Percentiles rank a stretch among this genome's conserved stretches.
Conservation (phyloP, 257 asterid species). For the Nicotiana sylvestris region DNA sequence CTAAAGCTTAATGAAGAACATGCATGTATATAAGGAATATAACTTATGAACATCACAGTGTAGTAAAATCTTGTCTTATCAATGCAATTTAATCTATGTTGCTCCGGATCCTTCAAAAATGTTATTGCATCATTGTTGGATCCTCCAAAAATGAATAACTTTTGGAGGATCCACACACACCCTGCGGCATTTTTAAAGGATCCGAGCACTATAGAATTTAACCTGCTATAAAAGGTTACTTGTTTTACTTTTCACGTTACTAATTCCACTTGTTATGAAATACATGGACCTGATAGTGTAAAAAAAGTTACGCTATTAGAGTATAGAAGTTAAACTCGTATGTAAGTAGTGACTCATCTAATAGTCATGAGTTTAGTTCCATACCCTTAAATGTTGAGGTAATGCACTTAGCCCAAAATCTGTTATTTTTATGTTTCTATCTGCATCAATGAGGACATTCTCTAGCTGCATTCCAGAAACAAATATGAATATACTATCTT, state of each 20-base stretch:
- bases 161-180: no score
- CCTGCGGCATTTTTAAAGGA: no score
- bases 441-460: constrained; percentile 73
- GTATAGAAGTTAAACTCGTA: no score
- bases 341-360: background rate
- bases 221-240: background rate
- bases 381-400: constrained; percentile 93
- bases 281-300: no score
- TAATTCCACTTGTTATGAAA: background rate
- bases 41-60: background rate
- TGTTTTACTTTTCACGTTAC: no score
- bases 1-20: constrained; percentile 3
- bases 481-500: background rate
- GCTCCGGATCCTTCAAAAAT: no score
- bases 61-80: no score
- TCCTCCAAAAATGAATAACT: no score
- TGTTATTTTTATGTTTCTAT: constrained; percentile 62
- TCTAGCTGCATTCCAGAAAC: constrained; percentile 62
- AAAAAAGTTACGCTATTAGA: no score
- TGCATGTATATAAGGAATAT: background rate
- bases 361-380: background rate
- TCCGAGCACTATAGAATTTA: no score
- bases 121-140: no score
- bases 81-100: no score
- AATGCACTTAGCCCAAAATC: constrained; percentile 98